phyloP scores from a whole-genome alignment of 2,329 filamentous ascomycete species.

The Ceratocystis variospora region DNA sequence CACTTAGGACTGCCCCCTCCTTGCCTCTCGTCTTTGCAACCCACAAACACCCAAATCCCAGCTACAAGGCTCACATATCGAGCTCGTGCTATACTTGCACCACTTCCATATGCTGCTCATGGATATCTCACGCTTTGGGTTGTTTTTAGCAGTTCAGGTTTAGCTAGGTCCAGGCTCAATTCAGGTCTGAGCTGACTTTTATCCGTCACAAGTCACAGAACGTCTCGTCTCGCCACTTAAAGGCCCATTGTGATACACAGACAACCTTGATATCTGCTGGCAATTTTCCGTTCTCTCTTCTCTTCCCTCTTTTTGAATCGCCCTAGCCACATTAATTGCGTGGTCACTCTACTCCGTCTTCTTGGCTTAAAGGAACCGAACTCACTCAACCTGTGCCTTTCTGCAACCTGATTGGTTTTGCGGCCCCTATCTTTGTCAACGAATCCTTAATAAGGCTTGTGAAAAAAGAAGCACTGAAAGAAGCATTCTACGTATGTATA shows the following conservation, averaged over 20 bases:
- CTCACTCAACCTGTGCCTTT: background rate
- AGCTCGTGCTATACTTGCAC: constrained; percentile 4
- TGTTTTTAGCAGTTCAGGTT: background rate
- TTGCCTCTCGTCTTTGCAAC: no score
- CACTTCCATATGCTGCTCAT: background rate
- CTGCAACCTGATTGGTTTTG: background rate
- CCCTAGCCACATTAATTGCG: no score
- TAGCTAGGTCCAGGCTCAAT: no score
- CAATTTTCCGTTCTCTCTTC: background rate
- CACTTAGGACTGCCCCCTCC: background rate
- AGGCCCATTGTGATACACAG: background rate
- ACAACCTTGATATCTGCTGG: background rate
- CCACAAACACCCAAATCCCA: background rate
- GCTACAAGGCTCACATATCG: background rate
- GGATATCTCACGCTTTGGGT: no score
- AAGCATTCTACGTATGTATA: background rate
- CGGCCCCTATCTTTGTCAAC: background rate
- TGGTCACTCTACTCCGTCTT: background rate
- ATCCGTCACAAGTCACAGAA: background rate
- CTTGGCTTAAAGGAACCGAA: background rate
- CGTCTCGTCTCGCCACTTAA: background rate
- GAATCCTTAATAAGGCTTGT: background rate
- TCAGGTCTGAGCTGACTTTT: background rate
- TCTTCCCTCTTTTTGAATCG: background rate
- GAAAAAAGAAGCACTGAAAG: constrained; percentile 3